Evolutionary conservation across 1,284 basidiomycete genomes (phyloP).

Genomic region (Boletus holoroseus): DNA sequence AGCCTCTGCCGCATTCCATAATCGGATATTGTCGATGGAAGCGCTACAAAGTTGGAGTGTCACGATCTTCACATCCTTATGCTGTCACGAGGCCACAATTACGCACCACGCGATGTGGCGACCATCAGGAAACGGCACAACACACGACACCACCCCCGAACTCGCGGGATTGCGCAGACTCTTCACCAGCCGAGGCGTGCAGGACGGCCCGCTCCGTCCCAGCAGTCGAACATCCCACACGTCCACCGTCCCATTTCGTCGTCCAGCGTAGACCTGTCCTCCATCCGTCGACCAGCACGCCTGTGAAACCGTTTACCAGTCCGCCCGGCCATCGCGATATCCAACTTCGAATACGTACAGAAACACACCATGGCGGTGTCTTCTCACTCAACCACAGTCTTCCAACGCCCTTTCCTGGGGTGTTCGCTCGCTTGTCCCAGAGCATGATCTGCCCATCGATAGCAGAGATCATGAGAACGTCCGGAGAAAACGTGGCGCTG

Average conservation of each 20-base stretch:
- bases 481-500: slow-evolving; percentile 69
- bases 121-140: slow-evolving; percentile 86
- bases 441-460: slow-evolving; percentile 92
- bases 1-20: slow-evolving; percentile 88
- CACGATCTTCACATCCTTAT: slow-evolving; percentile 23
- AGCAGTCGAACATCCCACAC: slow-evolving; percentile 87
- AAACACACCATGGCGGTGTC: slow-evolving; percentile 94
- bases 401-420: slow-evolving; percentile 67
- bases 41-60: slow-evolving; percentile 49
- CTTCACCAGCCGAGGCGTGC: slow-evolving; percentile 70
- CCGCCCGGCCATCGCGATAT: slow-evolving; percentile 2
- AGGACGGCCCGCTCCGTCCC: slow-evolving; percentile 52
- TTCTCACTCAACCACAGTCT: slow-evolving; percentile 82
- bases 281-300: slow-evolving; percentile 94
- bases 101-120: slow-evolving; percentile 83
- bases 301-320: slow-evolving; percentile 38
- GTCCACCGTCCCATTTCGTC: slow-evolving; percentile 88
- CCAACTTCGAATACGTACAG: slow-evolving; percentile 44
- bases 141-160: slow-evolving; percentile 87
- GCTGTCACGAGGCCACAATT: slow-evolving; percentile 18
- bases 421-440: slow-evolving; percentile 79
- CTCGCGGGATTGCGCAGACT: slow-evolving; percentile 82
- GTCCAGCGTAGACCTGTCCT: slow-evolving; percentile 83
- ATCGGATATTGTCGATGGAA: slow-evolving; percentile 86
- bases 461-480: slow-evolving; percentile 83